A percentile compares a stretch with the other conserved stretches of the same genome.
phyloP scores from a whole-genome alignment of 352 stramenopile species.

The Pythium dissotocum region DNA sequence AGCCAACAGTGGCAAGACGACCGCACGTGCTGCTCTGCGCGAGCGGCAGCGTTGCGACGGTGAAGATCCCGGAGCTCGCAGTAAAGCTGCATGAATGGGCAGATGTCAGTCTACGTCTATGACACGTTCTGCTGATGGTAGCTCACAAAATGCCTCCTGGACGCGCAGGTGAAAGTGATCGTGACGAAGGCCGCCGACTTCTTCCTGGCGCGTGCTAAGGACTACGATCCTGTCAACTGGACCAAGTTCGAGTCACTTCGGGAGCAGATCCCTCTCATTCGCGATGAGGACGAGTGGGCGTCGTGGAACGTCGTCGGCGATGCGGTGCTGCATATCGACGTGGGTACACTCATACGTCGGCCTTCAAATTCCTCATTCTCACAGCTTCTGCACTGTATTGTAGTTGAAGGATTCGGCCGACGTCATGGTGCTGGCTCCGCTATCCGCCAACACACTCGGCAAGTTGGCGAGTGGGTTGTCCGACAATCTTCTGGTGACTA shows the following conservation, averaged over 20 bases:
- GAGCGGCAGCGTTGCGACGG: slow-evolving; percentile 84
- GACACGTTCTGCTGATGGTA: neutral
- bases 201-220: slow-evolving; percentile 74
- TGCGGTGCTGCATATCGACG: slow-evolving; percentile 87
- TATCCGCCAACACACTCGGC: slow-evolving; percentile 90
- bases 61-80: slow-evolving; percentile 87
- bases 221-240: slow-evolving; percentile 66
- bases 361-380: neutral
- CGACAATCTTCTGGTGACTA: slow-evolving; percentile 91
- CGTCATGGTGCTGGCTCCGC: slow-evolving; percentile 83
- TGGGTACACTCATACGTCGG: slow-evolving; percentile 25
- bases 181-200: slow-evolving; percentile 82
- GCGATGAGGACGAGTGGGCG: slow-evolving; percentile 83
- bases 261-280: slow-evolving; percentile 43
- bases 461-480: slow-evolving; percentile 93
- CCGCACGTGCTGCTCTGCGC: slow-evolving; percentile 73
- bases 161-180: slow-evolving; percentile 70
- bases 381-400: neutral
- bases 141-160: neutral
- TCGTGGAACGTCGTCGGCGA: slow-evolving; percentile 81
- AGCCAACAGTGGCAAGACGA: slow-evolving; percentile 9
- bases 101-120: slow-evolving; percentile 42
- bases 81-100: slow-evolving; percentile 49
- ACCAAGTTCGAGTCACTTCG: slow-evolving; percentile 40
- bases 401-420: slow-evolving; percentile 96